Percentiles rank a stretch among this genome's conserved stretches.
These are phyloP conservation scores for Populus tomentosa DNA, from an alignment of 441 rosid genomes.

Conservation along the genomic window DNA sequence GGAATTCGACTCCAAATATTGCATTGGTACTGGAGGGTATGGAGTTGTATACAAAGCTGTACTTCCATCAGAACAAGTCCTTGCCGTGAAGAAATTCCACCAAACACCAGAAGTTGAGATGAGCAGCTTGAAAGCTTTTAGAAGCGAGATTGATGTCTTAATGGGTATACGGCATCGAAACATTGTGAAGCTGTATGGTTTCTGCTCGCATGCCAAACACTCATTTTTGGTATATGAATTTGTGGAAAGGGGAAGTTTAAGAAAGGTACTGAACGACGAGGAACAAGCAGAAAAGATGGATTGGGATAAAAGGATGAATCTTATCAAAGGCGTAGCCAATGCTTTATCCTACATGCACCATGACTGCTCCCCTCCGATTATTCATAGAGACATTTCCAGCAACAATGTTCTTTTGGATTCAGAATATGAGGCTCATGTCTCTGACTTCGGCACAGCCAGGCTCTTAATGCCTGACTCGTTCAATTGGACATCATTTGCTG, in stretches of 20 bases:
- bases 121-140: not conserved
- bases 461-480: no score
- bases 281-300: not conserved
- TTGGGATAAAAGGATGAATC: slow-evolving; percentile 8
- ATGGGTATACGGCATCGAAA: slow-evolving; percentile 10
- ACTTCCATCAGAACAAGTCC: not conserved
- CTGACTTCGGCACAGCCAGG: no score
- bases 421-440: no score
- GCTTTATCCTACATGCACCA: slow-evolving; percentile 24
- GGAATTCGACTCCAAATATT: no score
- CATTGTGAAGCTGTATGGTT: slow-evolving; percentile 25
- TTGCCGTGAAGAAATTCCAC: slow-evolving; percentile 24
- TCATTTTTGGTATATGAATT: slow-evolving; percentile 19
- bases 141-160: not conserved
- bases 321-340: slow-evolving; percentile 13
- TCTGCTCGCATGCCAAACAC: slow-evolving; percentile 1
- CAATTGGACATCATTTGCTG: no score
- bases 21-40: no score
- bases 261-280: not conserved
- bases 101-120: not conserved
- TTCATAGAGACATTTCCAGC: no score
- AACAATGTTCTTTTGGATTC: no score
- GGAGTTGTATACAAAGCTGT: no score
- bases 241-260: slow-evolving; percentile 17
- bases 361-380: slow-evolving; percentile 14